Evolutionary conservation across 2,329 filamentous ascomycete species (phyloP).

Genomic region (Plectosphaerella plurivora): DNA sequence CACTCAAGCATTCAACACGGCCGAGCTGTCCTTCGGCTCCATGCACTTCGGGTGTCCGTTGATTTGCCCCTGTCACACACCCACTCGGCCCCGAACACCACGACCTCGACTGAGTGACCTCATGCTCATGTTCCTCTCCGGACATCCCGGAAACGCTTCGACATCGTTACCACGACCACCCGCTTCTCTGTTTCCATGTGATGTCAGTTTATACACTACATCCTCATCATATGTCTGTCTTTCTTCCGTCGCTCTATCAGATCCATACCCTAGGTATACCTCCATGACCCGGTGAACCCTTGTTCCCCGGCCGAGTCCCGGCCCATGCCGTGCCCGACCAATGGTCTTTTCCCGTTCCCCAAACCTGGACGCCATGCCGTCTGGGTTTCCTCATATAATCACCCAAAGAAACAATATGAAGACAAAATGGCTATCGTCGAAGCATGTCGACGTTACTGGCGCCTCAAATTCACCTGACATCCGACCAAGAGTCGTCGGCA

Average conservation of each 20-base stretch:
- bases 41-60: not conserved
- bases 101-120: not conserved
- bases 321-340: no score
- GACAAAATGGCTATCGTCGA: constrained; percentile 1
- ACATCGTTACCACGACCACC: no score
- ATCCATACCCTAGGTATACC: not conserved
- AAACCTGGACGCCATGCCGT: no score
- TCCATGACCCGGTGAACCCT: not conserved
- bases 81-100: not conserved
- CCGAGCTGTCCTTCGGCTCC: not conserved
- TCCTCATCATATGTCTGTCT: not conserved
- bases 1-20: no score
- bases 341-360: no score
- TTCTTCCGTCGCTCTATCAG: not conserved
- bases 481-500: constrained; percentile 13
- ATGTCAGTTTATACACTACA: not conserved
- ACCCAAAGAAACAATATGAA: not conserved
- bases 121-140: no score
- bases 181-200: not conserved
- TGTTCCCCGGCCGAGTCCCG: not conserved
- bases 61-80: not conserved
- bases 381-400: no score
- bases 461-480: constrained; percentile 6
- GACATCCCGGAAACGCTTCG: no score
- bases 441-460: no score